These are phyloP conservation scores for Monosporascus sp. DNA, from an alignment of 2,329 filamentous ascomycete species.

Conservation along the genomic window DNA sequence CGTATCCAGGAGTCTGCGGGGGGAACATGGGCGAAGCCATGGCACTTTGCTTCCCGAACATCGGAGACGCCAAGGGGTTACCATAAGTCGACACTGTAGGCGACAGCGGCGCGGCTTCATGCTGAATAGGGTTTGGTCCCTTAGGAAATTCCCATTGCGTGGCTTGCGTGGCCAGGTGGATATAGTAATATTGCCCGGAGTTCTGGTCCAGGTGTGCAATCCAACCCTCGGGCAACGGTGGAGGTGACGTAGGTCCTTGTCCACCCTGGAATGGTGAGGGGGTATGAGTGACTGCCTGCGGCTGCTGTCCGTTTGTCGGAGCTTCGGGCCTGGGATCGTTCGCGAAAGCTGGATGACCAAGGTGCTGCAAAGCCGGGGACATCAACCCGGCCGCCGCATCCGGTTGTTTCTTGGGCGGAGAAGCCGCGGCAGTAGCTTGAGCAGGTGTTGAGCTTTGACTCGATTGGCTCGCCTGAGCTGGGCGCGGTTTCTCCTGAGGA, in stretches of 20 bases:
- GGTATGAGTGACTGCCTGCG: constrained; percentile 35
- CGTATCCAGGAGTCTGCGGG: constrained; percentile 77
- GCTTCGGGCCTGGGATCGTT: constrained; percentile 63
- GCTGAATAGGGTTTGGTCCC: constrained; percentile 81
- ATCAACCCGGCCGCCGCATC: constrained; percentile 31
- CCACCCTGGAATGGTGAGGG: constrained; percentile 37
- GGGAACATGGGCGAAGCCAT: constrained; percentile 78
- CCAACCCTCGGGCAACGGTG: constrained; percentile 94
- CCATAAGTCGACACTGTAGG: constrained; percentile 74
- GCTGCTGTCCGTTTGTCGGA: constrained; percentile 41
- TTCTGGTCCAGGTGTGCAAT: constrained; percentile 94
- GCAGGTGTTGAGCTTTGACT: constrained; percentile 21
- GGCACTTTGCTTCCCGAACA: constrained; percentile 60
- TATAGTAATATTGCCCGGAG: constrained; percentile 98
- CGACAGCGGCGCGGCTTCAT: constrained; percentile 77
- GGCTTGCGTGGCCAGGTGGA: constrained; percentile 88
- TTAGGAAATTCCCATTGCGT: constrained; percentile 99
- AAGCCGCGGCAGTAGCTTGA: constrained; percentile 22
- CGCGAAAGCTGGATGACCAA: constrained; percentile 83
- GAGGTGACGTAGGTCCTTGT: constrained; percentile 70
- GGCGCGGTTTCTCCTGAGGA: constrained; percentile 71
- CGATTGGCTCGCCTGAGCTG: constrained; percentile 23
- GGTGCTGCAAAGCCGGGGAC: constrained; percentile 49
- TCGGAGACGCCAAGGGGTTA: constrained; percentile 66
- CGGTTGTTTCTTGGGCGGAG: constrained; percentile 27